phyloP scores from a whole-genome alignment of 805 yeast genomes.

The Clavispora santaluciae region DNA sequence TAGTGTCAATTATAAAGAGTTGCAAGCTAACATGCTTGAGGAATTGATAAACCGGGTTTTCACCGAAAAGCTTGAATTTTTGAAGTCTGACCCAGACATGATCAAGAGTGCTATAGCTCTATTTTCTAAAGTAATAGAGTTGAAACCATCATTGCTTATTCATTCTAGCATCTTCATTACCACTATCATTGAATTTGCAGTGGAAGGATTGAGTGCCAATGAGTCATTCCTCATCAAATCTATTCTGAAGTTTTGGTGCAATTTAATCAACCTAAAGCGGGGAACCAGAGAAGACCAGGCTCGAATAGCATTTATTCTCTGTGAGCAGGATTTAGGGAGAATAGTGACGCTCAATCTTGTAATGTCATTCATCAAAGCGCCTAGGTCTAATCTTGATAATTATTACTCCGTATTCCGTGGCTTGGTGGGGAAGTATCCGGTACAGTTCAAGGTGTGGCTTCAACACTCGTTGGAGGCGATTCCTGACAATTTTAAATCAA shows the following conservation, averaged over 20 bases:
- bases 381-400: conserved; percentile 58
- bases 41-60: conserved; percentile 37
- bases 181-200: conserved; percentile 23
- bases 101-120: conserved; percentile 49
- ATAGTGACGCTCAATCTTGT: conserved; percentile 24
- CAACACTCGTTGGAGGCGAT: conserved; percentile 3
- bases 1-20: conserved; percentile 27
- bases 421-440: conserved; percentile 43
- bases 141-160: conserved; percentile 46
- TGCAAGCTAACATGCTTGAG: conserved; percentile 29
- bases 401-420: conserved; percentile 50
- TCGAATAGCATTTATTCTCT: conserved; percentile 16
- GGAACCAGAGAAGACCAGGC: conserved; percentile 42
- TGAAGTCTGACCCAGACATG: conserved; percentile 56
- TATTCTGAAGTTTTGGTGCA: conserved; percentile 52
- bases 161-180: conserved; percentile 21
- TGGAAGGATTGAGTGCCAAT: conserved; percentile 38
- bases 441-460: conserved; percentile 34
- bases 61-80: conserved; percentile 24
- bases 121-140: conserved; percentile 45
- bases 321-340: conserved; percentile 19
- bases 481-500: conserved; percentile 5
- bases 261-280: conserved; percentile 40
- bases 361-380: conserved; percentile 33
- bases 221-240: conserved; percentile 56